A percentile compares a stretch with the other conserved stretches of the same genome.
Conservation (phyloP, 352 stramenopile species). For the Elongisporangium prolatum region DNA sequence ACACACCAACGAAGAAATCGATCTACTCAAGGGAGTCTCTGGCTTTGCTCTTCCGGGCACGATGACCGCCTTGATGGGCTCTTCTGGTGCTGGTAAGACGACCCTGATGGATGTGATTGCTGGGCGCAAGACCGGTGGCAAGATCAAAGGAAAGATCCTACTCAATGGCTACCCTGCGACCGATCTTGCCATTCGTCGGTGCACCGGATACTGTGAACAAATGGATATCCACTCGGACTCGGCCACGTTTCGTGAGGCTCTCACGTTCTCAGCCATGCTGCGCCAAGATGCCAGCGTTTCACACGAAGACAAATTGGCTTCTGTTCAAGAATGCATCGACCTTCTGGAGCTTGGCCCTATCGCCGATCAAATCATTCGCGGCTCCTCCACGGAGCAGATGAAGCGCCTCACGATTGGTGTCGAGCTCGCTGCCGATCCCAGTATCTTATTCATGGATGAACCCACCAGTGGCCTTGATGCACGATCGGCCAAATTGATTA, state of each 20-base stretch:
- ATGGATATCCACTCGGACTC: slow-evolving; percentile 90
- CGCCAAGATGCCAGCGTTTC: slow-evolving; percentile 35
- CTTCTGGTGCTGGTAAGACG: slow-evolving; percentile 86
- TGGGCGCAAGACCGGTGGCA: slow-evolving; percentile 86
- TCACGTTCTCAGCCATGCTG: slow-evolving; percentile 87
- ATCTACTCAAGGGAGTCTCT: slow-evolving; percentile 79
- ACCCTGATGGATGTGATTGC: slow-evolving; percentile 94
- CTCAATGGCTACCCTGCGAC: slow-evolving; percentile 44
- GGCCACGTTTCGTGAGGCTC: slow-evolving; percentile 84
- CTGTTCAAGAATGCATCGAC: slow-evolving; percentile 44
- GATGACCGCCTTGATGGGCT: slow-evolving; percentile 74
- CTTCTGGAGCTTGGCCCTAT: slow-evolving; percentile 41
- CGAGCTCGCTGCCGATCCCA: slow-evolving; percentile 84
- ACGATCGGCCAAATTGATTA: slow-evolving; percentile 80
- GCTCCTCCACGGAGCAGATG: slow-evolving; percentile 50
- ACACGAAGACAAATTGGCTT: slow-evolving; percentile 29
- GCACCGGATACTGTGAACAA: slow-evolving; percentile 69
- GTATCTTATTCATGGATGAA: slow-evolving; percentile 88
- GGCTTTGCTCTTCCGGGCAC: slow-evolving; percentile 54
- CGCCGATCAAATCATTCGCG: slow-evolving; percentile 49
- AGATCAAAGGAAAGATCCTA: slow-evolving; percentile 63
- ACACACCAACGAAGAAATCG: slow-evolving; percentile 38
- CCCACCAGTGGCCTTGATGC: slow-evolving; percentile 86
- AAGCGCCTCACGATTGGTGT: slow-evolving; percentile 82
- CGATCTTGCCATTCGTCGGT: slow-evolving; percentile 39